These are phyloP conservation scores for Penicillium canariense DNA, from an alignment of 495 filamentous ascomycete genomes.

Conservation along the genomic window DNA sequence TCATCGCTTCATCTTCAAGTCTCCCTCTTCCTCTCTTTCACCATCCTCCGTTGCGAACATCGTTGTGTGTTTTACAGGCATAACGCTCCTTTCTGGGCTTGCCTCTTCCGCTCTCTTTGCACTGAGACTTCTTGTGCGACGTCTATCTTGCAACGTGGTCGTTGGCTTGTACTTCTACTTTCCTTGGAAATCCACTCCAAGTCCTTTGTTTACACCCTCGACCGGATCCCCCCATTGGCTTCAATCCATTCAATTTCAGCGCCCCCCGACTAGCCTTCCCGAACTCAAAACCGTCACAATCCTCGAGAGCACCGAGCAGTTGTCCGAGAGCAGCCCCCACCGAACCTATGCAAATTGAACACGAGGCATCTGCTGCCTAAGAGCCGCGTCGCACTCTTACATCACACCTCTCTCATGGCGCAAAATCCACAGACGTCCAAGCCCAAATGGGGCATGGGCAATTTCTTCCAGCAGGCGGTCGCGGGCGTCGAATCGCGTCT, in stretches of 20 bases:
- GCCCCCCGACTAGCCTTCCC: conserved; percentile 4
- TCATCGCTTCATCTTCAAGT: conserved; percentile 15
- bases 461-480: conserved; percentile 86
- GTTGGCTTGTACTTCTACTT: conserved; percentile 15
- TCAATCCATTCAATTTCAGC: background rate
- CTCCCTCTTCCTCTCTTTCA: background rate
- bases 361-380: conserved; percentile 22
- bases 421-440: conserved; percentile 35
- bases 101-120: background rate
- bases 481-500: conserved; percentile 91
- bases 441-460: conserved; percentile 57
- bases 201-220: conserved; percentile 14
- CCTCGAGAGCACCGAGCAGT: conserved; percentile 6
- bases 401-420: conserved; percentile 29
- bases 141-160: conserved; percentile 13
- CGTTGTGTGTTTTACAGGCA: background rate
- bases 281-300: too few relatives aligned
- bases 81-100: background rate
- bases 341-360: conserved; percentile 27
- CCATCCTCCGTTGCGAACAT: background rate
- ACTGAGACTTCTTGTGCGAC: conserved; percentile 2
- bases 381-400: conserved; percentile 10
- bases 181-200: conserved; percentile 1
- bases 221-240: background rate
- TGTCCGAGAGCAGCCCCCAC: conserved; percentile 22